phyloP scores from a whole-genome alignment of 495 filamentous ascomycete genomes.

The Bacidia rubella region DNA sequence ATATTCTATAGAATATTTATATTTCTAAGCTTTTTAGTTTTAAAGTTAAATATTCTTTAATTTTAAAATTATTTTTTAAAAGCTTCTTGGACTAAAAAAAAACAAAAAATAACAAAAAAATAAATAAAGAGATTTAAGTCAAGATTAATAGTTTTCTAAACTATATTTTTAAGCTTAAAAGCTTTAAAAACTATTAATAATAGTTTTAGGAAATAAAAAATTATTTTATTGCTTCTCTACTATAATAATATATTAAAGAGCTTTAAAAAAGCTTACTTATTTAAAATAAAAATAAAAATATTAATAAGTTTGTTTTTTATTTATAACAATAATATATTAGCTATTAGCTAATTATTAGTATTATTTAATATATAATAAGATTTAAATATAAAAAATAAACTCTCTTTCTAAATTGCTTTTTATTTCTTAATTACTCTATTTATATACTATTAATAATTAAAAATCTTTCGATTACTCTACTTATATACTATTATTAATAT shows the following conservation, averaged over 20 bases:
- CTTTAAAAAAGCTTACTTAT: neutral
- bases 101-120: too few species aligned
- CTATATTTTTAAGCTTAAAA: too few species aligned
- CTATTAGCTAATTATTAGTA: neutral
- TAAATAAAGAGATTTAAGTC: too few species aligned
- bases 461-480: neutral
- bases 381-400: neutral
- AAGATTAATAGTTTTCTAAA: too few species aligned
- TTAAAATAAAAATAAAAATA: neutral
- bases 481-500: too few species aligned
- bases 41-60: neutral
- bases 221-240: neutral
- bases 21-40: neutral
- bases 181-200: too few species aligned
- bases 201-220: too few species aligned
- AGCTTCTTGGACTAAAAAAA: too few species aligned
- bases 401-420: neutral
- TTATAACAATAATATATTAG: neutral
- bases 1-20: neutral
- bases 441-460: neutral
- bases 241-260: neutral
- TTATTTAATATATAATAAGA: constrained; percentile 1
- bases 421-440: neutral
- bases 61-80: neutral
- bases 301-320: neutral